Conservation (phyloP, 805 yeast genomes). For the Novakomyces olei region DNA sequence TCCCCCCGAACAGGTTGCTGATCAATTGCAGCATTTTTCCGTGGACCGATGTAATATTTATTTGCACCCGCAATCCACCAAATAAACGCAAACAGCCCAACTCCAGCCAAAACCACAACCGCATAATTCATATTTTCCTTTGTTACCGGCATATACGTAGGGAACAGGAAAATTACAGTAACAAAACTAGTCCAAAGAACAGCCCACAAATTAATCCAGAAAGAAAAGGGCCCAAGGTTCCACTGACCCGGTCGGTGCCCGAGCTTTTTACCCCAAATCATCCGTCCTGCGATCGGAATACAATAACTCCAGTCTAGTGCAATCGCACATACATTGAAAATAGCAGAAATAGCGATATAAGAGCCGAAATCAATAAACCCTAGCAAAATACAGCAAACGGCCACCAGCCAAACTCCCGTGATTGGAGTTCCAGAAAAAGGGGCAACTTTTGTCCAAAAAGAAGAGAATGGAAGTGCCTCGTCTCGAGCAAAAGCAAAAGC, state of each 20-base stretch:
- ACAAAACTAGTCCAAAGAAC: conserved; percentile 36
- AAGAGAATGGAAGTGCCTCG: conserved; percentile 35
- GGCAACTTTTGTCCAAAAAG: conserved; percentile 28
- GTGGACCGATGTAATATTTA: conserved; percentile 29
- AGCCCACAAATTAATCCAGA: conserved; percentile 57
- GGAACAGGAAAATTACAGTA: conserved; percentile 30
- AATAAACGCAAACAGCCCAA: conserved; percentile 18
- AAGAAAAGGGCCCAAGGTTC: conserved; percentile 47
- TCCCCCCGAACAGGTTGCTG: too few species aligned
- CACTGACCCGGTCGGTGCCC: conserved; percentile 58
- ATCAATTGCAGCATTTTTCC: conserved; percentile 1
- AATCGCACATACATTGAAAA: conserved; percentile 38
- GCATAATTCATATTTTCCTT: conserved; percentile 33
- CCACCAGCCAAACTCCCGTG: conserved; percentile 34
- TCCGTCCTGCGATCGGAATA: conserved; percentile 30
- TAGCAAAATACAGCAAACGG: conserved; percentile 29
- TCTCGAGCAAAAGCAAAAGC: conserved; percentile 52
- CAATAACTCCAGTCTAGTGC: conserved; percentile 36
- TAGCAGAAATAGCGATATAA: conserved; percentile 42
- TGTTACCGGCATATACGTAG: conserved; percentile 24
- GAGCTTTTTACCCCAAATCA: conserved; percentile 26
- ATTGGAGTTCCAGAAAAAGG: conserved; percentile 31
- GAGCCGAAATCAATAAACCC: conserved; percentile 47
- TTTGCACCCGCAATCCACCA: conserved; percentile 30
- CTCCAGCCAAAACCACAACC: conserved; percentile 25